Base-by-base conservation (phyloP, 2,329 filamentous ascomycete species). In the Colletotrichum acutatum region DNA sequence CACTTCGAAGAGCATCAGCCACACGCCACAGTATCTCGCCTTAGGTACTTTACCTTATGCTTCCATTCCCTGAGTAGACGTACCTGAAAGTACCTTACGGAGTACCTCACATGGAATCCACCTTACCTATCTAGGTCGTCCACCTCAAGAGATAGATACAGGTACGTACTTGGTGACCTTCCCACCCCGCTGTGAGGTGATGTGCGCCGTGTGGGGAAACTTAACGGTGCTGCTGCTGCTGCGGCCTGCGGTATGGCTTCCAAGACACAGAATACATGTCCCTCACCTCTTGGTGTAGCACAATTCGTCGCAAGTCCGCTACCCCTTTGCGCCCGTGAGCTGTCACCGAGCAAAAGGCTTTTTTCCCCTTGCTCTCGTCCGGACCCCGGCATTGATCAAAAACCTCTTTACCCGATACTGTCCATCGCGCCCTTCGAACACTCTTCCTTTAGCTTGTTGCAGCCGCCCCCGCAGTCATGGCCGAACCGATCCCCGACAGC, bases 401-500 rank as follows among this genome's bases (percentile, higher is more conserved):
- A 28, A 11, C 32, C 22, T 28, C 59, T 32, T 34, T 54, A 46
- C 9, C 9, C 59, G 24, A 34, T 28, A 7, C 30, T 14, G 16
- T 32, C 24, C 30, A 5, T 9, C 42, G 34, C 66, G 24, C 22
- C 12, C 67, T n/a, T 49, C 61, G 22, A 37, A 24, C 8, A 3
- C 6, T 49, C 42, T 22, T 49, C 42, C 7, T 49, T 22, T 3
- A 19, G 14, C 5, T 19, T 19, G 37, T 19, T 19, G 37, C 37
- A 26, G 34, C 24, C 22, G 24, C 34, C 19, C 58, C 46, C 53
- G 66, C 56, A 54, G 46, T 56, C 75, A 98, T 98, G 95, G 90
- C 94, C 62, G 88, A 90, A 78, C 86, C 86, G 68, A 86, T 96
- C 69, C 95, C 95, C 19, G 86, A 89, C 42, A 90, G 90, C 79